Percentiles rank a stretch among this genome's conserved stretches.
phyloP scores from a whole-genome alignment of 73 alveolate species.

The Urostyla sp. region DNA sequence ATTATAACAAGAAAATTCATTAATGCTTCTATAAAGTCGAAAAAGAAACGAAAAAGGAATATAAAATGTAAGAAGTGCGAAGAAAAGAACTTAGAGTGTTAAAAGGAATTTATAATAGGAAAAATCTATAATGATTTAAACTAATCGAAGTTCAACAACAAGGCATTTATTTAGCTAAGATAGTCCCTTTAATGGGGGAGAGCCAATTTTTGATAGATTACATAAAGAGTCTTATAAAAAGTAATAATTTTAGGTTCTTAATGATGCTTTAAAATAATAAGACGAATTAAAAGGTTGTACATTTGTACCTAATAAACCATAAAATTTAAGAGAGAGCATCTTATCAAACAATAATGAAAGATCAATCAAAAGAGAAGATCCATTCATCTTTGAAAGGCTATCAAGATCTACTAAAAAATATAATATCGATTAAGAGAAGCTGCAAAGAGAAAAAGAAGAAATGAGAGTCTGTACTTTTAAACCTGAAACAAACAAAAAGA shows the following conservation, averaged over 20 bases:
- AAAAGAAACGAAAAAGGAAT: constrained; percentile 18
- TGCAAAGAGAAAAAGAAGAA: constrained; percentile 29
- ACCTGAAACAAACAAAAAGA: constrained; percentile 21
- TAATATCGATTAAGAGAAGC: constrained; percentile 5
- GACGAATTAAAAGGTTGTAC: constrained; percentile 42
- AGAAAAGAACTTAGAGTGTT: background rate
- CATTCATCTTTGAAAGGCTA: constrained; percentile 18
- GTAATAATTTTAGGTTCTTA: background rate
- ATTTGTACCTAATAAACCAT: background rate
- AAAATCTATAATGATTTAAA: background rate
- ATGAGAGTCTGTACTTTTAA: constrained; percentile 43
- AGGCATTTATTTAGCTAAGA: background rate
- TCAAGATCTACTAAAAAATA: constrained; percentile 12
- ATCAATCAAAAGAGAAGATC: constrained; percentile 8
- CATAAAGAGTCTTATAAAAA: constrained; percentile 16
- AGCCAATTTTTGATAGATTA: constrained; percentile 18
- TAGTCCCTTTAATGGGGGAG: background rate
- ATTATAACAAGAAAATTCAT: background rate
- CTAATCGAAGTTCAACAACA: background rate
- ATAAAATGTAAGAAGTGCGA: background rate
- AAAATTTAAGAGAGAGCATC: background rate
- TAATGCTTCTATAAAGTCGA: background rate
- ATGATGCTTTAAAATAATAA: constrained; percentile 10
- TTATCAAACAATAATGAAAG: background rate
- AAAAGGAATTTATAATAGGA: background rate